Percentiles rank a stretch among this genome's conserved stretches.
Conservation (phyloP, 192 early-diverging fungal species). For the Diversispora epigaea region DNA sequence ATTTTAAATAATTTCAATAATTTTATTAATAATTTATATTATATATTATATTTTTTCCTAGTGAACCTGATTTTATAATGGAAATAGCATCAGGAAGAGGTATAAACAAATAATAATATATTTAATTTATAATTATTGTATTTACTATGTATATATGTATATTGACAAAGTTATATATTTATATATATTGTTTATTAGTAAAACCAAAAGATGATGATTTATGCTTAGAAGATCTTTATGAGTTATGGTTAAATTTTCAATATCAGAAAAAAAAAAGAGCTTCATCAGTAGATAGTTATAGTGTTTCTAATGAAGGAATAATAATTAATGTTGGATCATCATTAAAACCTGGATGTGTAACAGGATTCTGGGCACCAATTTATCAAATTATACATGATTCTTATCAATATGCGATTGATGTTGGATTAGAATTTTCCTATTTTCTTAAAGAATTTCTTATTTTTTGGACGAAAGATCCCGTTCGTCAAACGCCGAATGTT, state of each 20-base stretch:
- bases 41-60: constrained; percentile 33
- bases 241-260: too few relatives aligned
- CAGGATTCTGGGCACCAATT: not conserved
- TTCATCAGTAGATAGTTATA: too few relatives aligned
- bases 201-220: too few relatives aligned
- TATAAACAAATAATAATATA: not conserved
- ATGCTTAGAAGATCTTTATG: too few relatives aligned
- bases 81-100: constrained; percentile 59
- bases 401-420: not conserved
- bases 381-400: not conserved
- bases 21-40: not conserved
- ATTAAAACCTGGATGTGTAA: not conserved
- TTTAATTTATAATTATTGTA: too few relatives aligned
- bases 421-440: not conserved
- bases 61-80: constrained; percentile 61
- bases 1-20: not conserved
- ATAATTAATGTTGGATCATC: too few relatives aligned
- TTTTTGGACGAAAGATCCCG: constrained; percentile 36
- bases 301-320: not conserved
- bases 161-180: too few relatives aligned
- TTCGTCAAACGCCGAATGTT: constrained; percentile 50
- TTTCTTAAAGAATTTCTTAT: not conserved
- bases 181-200: too few relatives aligned
- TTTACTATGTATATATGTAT: too few relatives aligned
- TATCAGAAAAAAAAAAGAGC: too few relatives aligned